phyloP scores from a whole-genome alignment of 2,329 filamentous ascomycete species.

The Claviceps lovelessii region DNA sequence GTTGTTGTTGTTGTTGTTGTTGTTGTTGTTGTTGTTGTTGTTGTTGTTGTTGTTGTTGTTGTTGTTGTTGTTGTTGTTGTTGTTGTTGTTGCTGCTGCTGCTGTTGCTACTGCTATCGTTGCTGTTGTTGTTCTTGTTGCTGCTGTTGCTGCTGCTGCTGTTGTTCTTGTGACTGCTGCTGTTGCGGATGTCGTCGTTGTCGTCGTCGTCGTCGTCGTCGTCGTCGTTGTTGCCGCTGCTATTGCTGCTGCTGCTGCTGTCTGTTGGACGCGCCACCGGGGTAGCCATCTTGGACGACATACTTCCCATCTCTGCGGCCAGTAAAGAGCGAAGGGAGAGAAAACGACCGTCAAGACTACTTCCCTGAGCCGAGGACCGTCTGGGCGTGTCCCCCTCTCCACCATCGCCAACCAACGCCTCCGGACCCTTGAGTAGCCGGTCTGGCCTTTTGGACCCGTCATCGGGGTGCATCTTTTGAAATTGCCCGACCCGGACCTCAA shows the following conservation, averaged over 20 bases:
- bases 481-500: slow-evolving; percentile 31
- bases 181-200: not conserved
- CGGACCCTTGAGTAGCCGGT: slow-evolving; percentile 12
- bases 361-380: slow-evolving; percentile 16
- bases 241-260: slow-evolving; percentile 15
- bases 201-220: too few relatives aligned
- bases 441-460: slow-evolving; percentile 13
- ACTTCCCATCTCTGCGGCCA: slow-evolving; percentile 44
- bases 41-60: too few relatives aligned
- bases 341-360: slow-evolving; percentile 19
- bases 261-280: slow-evolving; percentile 39
- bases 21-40: too few relatives aligned
- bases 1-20: too few relatives aligned
- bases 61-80: too few relatives aligned
- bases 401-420: slow-evolving; percentile 16
- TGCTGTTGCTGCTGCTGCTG: too few relatives aligned
- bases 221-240: too few relatives aligned
- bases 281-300: slow-evolving; percentile 50
- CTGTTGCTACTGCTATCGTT: too few relatives aligned
- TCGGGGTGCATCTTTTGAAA: slow-evolving; percentile 21
- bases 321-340: slow-evolving; percentile 27
- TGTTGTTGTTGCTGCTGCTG: too few relatives aligned
- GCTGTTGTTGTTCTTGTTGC: too few relatives aligned
- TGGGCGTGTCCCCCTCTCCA: slow-evolving; percentile 26
- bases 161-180: too few relatives aligned